Evolutionary conservation across 106 monocot species (phyloP).

Genomic region (Posidonia australis): DNA sequence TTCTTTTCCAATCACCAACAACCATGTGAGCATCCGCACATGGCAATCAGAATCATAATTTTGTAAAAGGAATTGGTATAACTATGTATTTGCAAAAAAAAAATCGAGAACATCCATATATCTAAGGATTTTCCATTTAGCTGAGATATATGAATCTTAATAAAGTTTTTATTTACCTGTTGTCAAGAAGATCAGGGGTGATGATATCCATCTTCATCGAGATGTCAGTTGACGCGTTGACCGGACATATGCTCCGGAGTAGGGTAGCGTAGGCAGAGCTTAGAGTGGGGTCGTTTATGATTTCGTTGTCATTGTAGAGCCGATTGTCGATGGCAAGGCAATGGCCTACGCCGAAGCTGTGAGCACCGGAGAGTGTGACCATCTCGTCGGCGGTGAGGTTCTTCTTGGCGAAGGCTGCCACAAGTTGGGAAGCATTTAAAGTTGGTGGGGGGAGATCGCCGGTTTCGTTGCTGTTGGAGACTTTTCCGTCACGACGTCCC

Average conservation of each 20-base stretch:
- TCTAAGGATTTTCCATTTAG: no score
- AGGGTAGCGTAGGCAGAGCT: conserved; percentile 22
- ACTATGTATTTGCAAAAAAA: no score
- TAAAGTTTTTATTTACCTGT: neutral
- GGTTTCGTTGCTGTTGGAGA: neutral
- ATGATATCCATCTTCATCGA: conserved; percentile 28
- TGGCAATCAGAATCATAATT: no score
- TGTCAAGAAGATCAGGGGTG: conserved; percentile 32
- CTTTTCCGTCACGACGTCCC: conserved; percentile 12
- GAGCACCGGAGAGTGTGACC: conserved; percentile 19
- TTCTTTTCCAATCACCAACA: no score
- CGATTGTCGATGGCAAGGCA: conserved; percentile 1
- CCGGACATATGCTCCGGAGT: conserved; percentile 29
- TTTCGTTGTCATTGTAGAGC: neutral
- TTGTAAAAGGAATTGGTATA: no score
- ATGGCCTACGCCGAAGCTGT: conserved; percentile 7
- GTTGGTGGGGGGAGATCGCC: neutral
- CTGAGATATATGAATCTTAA: no score
- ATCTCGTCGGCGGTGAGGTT: conserved; percentile 10
- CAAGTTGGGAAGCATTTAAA: neutral
- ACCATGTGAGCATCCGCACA: no score
- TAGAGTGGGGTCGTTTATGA: conserved; percentile 17
- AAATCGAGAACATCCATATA: no score
- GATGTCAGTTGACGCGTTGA: neutral
- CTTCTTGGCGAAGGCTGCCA: neutral